Conservation (phyloP, 495 filamentous ascomycete genomes). For the Daldinia loculata region DNA sequence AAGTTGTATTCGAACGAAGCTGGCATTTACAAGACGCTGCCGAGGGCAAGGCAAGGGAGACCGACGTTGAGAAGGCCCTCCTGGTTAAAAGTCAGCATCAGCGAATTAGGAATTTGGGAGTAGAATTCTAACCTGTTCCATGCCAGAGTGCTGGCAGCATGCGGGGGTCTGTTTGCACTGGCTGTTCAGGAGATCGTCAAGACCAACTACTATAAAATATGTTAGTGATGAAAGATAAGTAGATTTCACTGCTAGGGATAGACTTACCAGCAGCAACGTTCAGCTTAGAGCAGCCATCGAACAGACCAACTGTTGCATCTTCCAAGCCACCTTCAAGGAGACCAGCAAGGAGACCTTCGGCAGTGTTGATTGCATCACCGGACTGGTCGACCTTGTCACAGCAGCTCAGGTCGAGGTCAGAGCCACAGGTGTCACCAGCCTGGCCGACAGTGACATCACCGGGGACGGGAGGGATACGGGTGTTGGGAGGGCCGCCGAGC, state of each 20-base stretch:
- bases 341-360: constrained; percentile 39
- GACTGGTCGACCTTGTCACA: constrained; percentile 60
- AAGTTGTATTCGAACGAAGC: constrained; percentile 21
- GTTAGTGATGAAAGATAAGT: constrained; percentile 4
- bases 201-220: constrained; percentile 41
- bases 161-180: constrained; percentile 64
- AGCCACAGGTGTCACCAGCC: constrained; percentile 59
- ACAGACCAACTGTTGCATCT: constrained; percentile 33
- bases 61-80: constrained; percentile 55
- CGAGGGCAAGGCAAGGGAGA: constrained; percentile 62
- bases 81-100: constrained; percentile 39
- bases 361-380: constrained; percentile 50
- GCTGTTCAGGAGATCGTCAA: constrained; percentile 57
- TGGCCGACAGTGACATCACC: constrained; percentile 57
- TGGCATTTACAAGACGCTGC: constrained; percentile 58
- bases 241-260: not conserved
- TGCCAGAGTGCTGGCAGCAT: constrained; percentile 59
- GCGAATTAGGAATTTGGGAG: not conserved
- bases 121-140: constrained; percentile 47
- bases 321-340: constrained; percentile 40
- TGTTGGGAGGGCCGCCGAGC: constrained; percentile 18
- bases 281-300: constrained; percentile 47
- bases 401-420: constrained; percentile 50
- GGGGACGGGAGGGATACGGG: constrained; percentile 49
- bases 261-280: constrained; percentile 42